These are phyloP conservation scores for Chimonanthus salicifolius DNA, from an alignment of 164 flowering plant genomes.

Conservation along the genomic window DNA sequence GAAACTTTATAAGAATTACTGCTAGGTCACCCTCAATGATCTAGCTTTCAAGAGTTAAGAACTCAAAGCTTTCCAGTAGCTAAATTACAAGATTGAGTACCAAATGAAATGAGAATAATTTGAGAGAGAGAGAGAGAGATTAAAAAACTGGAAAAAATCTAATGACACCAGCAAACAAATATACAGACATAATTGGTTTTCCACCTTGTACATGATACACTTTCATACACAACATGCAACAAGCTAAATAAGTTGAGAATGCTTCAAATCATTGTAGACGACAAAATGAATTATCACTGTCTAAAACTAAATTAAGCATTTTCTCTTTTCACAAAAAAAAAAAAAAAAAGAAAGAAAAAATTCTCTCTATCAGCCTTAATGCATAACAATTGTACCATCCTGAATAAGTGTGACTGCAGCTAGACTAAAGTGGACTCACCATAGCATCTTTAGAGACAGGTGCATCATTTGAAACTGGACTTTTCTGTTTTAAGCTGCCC, in stretches of 20 bases:
- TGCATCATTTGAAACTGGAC: conserved; percentile 55
- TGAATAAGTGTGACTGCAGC: background rate
- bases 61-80: background rate
- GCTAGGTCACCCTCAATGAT: background rate
- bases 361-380: no score
- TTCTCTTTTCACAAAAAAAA: background rate
- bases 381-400: background rate
- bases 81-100: background rate
- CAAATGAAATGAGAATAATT: background rate
- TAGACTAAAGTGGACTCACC: conserved; percentile 27
- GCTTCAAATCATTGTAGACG: background rate
- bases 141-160: background rate
- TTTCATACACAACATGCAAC: no score
- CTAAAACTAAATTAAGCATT: no score
- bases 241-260: background rate
- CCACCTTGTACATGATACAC: background rate
- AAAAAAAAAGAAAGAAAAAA: no score
- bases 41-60: background rate
- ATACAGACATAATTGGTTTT: no score
- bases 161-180: background rate
- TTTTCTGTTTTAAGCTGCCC: conserved; percentile 63
- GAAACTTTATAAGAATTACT: background rate
- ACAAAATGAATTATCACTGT: background rate
- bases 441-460: conserved; percentile 45
- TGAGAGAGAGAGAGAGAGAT: no score